phyloP scores from a whole-genome alignment of 306 rosid genomes.

The Vigna nakashimae region DNA sequence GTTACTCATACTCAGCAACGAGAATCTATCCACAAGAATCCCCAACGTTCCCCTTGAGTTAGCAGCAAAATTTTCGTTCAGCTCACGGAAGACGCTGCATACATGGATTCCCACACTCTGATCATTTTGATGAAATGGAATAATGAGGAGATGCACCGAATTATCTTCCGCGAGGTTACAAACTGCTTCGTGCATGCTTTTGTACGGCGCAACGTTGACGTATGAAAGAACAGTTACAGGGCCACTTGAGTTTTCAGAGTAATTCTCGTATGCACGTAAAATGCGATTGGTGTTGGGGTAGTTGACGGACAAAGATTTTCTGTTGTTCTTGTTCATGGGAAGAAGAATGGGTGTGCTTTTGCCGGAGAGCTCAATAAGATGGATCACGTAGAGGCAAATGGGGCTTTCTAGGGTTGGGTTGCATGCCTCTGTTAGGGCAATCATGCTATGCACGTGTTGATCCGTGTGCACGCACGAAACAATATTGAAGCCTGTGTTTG shows the following conservation, averaged over 20 bases:
- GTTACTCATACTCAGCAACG: neutral
- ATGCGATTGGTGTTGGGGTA: slow-evolving; percentile 49
- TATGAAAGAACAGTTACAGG: slow-evolving; percentile 43
- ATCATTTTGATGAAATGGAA: slow-evolving; percentile 54
- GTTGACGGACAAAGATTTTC: neutral
- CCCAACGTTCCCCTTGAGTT: slow-evolving; percentile 57
- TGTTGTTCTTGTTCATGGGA: slow-evolving; percentile 38
- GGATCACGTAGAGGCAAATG: slow-evolving; percentile 44
- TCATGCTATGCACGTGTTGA: slow-evolving; percentile 48
- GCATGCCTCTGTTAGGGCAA: slow-evolving; percentile 53
- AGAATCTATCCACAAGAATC: slow-evolving; percentile 58
- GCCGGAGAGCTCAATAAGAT: slow-evolving; percentile 50
- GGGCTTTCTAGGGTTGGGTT: slow-evolving; percentile 49
- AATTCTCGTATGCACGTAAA: slow-evolving; percentile 59
- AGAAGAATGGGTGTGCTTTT: slow-evolving; percentile 49
- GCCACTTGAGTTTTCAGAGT: slow-evolving; percentile 50
- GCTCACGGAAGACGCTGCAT: slow-evolving; percentile 19
- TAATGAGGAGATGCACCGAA: slow-evolving; percentile 41
- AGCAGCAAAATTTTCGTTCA: slow-evolving; percentile 44
- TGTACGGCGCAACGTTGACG: slow-evolving; percentile 52
- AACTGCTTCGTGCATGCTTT: slow-evolving; percentile 56
- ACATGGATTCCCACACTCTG: neutral
- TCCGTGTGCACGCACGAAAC: slow-evolving; percentile 55
- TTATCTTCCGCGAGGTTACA: slow-evolving; percentile 44
- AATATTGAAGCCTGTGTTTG: slow-evolving; percentile 26